phyloP scores from a whole-genome alignment of 2,329 filamentous ascomycete species.

The Tolypocladium ovalisporum region DNA sequence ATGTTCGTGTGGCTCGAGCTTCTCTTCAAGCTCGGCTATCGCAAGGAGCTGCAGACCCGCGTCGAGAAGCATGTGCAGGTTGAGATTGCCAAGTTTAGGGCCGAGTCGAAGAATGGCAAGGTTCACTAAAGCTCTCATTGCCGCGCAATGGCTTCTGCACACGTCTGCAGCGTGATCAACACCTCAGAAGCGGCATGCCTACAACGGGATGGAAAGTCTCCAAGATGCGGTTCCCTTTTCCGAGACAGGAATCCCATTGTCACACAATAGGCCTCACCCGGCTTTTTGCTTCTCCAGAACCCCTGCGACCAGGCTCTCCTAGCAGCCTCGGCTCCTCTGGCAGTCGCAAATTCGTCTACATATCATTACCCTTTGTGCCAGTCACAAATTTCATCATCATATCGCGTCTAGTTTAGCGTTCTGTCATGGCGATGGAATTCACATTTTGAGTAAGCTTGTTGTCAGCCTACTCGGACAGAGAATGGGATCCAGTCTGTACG shows the following conservation, averaged over 20 bases:
- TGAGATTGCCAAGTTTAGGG: conserved; percentile 66
- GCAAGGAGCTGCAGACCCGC: conserved; percentile 73
- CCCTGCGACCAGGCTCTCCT: background rate
- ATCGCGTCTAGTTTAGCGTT: background rate
- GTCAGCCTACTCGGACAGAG: background rate
- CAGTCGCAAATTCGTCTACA: background rate
- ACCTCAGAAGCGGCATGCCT: background rate
- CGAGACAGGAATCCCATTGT: too few relatives aligned
- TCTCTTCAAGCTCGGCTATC: conserved; percentile 82
- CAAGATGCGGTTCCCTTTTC: background rate
- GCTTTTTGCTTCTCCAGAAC: background rate
- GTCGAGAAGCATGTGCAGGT: conserved; percentile 65
- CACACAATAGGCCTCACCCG: background rate
- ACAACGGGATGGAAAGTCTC: background rate
- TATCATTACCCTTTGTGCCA: background rate
- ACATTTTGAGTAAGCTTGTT: background rate
- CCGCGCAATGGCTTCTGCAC: background rate
- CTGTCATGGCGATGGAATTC: background rate
- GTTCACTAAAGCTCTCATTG: conserved; percentile 25
- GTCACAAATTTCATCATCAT: too few relatives aligned
- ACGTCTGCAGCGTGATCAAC: background rate
- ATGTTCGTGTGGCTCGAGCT: conserved; percentile 97
- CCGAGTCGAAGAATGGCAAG: conserved; percentile 44
- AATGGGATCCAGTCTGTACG: background rate
- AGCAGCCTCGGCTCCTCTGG: background rate